Evolutionary conservation across 23 red algal genomes (phyloP), one percentile per base, ranked within the genome.

Genomic region (Gracilaria gracilis): DNA sequence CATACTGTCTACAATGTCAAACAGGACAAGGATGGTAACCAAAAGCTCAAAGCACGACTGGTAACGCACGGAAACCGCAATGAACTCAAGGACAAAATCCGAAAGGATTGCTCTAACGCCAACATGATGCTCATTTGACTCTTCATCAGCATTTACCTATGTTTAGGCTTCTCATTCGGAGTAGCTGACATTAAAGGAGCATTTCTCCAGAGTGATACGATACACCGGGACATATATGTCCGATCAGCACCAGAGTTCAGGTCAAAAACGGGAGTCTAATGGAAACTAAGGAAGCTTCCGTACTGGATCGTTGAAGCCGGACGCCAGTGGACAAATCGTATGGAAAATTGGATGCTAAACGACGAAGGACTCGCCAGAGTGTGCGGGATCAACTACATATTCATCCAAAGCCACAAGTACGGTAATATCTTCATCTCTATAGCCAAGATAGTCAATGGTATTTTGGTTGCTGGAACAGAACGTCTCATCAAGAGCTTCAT

Each of bases 301-400:
- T 76, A 88, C 20, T 36, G 67, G 35, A 77, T 88, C 20, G 62
- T 88, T 17, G 66, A 88, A 59, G 57, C 84, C 15, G 84, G 25
- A 4, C 16, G 65, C 12, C 84, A 47, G 42, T 75, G 66, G 67
- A 36, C 50, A 40, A 51, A 57, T 16, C 42, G 42, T 36, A 34
- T 32, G 12, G 84, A 88, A 28, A 13, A 11, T 57, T 75, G 84
- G 13, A 74, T 88, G 67, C 8, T 8, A 11, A 46, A 53, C 9
- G 12, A 75, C 0, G 12, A 6, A 27, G 21, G 47, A 17, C 49
- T 76, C 29, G 2, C 23, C 6, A 35, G 44, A 31, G 48, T 88
- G 14, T 33, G 20, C 35, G 66, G n/a, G n/a, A n/a, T n/a, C n/a
- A n/a, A n/a, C n/a, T n/a, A n/a, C n/a, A n/a, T n/a, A n/a, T n/a